Base-by-base conservation (phyloP, 2,329 filamentous ascomycete species). In the Aspergillus clavatus region DNA sequence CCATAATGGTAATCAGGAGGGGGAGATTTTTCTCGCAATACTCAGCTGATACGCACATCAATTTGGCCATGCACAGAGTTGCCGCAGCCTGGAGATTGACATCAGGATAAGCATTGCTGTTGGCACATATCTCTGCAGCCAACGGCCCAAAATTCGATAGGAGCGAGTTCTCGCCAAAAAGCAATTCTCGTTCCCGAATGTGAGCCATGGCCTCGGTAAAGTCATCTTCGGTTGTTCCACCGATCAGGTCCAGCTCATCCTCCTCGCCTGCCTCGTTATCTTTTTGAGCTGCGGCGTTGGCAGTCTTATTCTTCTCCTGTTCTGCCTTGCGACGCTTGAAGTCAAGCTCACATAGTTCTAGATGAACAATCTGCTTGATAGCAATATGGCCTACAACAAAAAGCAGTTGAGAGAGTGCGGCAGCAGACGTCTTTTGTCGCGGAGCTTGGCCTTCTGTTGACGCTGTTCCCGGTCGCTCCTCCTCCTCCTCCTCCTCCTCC, bases 291-390 rank as follows among this genome's bases (percentile, higher is more conserved):
- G 69, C 71, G 51, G 68, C 58, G 42, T 57, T 70, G 41, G 69
- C 67, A 28, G 55, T 66, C 57, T 74, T 73, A 40, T 67, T 72
- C 65, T 75, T 70, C 64, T 74, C 63, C 59, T 71, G 65, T 66
- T 72, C 72, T 6, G 65, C 65, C 74, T 98, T 98, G 54, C 91
- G 81, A 43, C 91, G 86, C 74, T 98, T 98, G 70, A 98, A 98
- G 67, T 98, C 93, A 40, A 93, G 82, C 63, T 98, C 93, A 65
- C 90, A 95, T n/a, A 97, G 77, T 60, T 98, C 93, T 8, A 98
- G 80, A 65, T 98, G 93, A 0, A 98, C 94, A 57, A 98, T 98
- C 64, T 98, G 94, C 72, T 98, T 98, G 63, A 98, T 93, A 11
- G 93, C 93, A 38, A 97, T 87, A 61, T 98, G 93, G 0, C 93